phyloP scores from a whole-genome alignment of 345 rosid genomes.

The Cochlearia excelsa region DNA sequence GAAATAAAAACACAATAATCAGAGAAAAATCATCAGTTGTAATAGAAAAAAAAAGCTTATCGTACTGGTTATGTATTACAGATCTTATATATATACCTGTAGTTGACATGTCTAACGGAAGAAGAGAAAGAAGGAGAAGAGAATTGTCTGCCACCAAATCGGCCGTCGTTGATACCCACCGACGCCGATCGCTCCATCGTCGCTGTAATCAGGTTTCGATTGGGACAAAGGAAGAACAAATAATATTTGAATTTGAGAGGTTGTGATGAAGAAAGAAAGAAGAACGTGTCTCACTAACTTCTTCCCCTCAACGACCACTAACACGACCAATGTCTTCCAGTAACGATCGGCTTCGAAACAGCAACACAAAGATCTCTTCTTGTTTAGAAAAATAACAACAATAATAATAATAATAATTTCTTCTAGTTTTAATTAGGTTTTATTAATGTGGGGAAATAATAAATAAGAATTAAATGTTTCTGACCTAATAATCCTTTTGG shows the following conservation, averaged over 20 bases:
- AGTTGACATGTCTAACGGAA: slow-evolving; percentile 35
- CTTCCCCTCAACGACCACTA: neutral
- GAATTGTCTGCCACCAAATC: slow-evolving; percentile 27
- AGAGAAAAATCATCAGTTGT: neutral
- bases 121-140: slow-evolving; percentile 30
- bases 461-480: no score
- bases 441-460: no score
- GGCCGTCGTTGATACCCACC: slow-evolving; percentile 33
- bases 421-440: no score
- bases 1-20: neutral
- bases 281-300: slow-evolving; percentile 24
- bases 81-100: slow-evolving; percentile 16
- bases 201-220: neutral
- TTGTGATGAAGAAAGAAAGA: neutral
- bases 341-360: slow-evolving; percentile 28
- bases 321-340: slow-evolving; percentile 28
- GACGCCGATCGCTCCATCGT: slow-evolving; percentile 36
- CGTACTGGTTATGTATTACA: no score
- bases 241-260: neutral
- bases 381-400: no score
- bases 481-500: no score
- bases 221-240: neutral
- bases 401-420: no score
- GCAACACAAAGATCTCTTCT: no score
- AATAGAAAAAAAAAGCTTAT: neutral